Evolutionary conservation across 345 rosid species (phyloP).

Genomic region (Salix koriyanagi): DNA sequence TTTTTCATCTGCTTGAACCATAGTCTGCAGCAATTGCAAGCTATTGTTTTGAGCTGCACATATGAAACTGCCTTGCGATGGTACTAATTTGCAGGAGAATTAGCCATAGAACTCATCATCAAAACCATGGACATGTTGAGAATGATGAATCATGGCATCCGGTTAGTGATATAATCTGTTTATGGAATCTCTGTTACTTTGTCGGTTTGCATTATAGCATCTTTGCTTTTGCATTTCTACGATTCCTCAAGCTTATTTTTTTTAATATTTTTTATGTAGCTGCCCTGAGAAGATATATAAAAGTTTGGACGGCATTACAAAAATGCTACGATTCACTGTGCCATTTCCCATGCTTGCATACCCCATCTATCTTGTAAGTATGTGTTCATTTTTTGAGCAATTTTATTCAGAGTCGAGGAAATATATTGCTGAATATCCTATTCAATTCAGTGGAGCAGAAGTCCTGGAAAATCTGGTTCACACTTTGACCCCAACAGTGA

Average conservation of each 20-base stretch:
- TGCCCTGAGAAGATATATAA: constrained; percentile 64
- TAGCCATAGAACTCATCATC: constrained; percentile 92
- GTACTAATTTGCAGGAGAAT: constrained; percentile 61
- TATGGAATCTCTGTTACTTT: not conserved
- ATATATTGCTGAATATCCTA: not conserved
- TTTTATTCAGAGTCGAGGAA: not conserved
- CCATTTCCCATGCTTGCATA: constrained; percentile 86
- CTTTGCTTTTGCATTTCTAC: not conserved
- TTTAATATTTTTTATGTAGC: constrained; percentile 30
- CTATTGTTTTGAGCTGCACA: not conserved
- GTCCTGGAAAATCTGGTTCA: constrained; percentile 47
- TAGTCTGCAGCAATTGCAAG: not conserved
- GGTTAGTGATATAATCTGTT: constrained; percentile 27
- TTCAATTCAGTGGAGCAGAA: constrained; percentile 33
- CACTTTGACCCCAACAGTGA: constrained; percentile 39
- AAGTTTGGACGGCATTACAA: constrained; percentile 46
- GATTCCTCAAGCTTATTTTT: not conserved
- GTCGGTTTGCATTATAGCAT: not conserved
- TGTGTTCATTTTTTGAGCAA: not conserved
- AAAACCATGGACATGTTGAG: constrained; percentile 89
- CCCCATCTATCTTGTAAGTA: constrained; percentile 77
- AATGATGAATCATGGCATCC: constrained; percentile 96
- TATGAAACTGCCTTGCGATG: not conserved
- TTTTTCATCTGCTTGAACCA: not conserved
- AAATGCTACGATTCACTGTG: constrained; percentile 56